Evolutionary conservation across 1,139 yeast genomes (phyloP).

Genomic region (Blastobotrys elegans): DNA sequence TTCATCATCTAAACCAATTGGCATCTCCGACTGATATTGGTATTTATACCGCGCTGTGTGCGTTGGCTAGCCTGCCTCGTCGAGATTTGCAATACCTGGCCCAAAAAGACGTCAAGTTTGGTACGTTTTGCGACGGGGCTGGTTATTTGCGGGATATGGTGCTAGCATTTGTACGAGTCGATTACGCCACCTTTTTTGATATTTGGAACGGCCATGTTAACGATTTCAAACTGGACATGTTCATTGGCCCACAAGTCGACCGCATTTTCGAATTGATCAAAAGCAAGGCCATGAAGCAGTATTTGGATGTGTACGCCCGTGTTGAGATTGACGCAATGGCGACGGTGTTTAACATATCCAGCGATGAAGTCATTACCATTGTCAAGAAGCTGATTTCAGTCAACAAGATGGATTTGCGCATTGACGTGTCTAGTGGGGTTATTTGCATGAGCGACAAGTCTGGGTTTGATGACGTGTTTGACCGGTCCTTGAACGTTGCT

Average conservation of each 20-base stretch:
- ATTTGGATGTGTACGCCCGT: constrained; percentile 21
- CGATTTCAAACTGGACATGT: constrained; percentile 20
- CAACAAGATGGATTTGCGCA: constrained; percentile 13
- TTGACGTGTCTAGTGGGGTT: constrained; percentile 16
- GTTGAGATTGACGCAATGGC: constrained; percentile 18
- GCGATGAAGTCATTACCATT: not conserved
- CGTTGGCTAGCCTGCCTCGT: constrained; percentile 25
- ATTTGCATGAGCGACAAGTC: not conserved
- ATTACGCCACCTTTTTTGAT: constrained; percentile 17
- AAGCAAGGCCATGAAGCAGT: constrained; percentile 24
- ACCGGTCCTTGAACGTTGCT: constrained; percentile 1
- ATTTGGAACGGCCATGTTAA: constrained; percentile 18
- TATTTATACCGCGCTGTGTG: constrained; percentile 23
- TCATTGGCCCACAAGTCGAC: constrained; percentile 17
- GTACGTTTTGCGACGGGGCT: constrained; percentile 49
- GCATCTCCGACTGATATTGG: constrained; percentile 18
- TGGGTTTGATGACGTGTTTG: not conserved
- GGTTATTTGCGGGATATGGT: constrained; percentile 18
- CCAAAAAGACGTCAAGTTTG: constrained; percentile 54
- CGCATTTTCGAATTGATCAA: constrained; percentile 16
- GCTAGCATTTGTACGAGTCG: constrained; percentile 17
- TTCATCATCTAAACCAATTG: not conserved
- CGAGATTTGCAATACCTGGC: constrained; percentile 23
- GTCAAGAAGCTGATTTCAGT: constrained; percentile 14
- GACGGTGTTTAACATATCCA: constrained; percentile 9